Evolutionary conservation across 805 yeast species (phyloP).

Genomic region (Wickerhamiella galacta): DNA sequence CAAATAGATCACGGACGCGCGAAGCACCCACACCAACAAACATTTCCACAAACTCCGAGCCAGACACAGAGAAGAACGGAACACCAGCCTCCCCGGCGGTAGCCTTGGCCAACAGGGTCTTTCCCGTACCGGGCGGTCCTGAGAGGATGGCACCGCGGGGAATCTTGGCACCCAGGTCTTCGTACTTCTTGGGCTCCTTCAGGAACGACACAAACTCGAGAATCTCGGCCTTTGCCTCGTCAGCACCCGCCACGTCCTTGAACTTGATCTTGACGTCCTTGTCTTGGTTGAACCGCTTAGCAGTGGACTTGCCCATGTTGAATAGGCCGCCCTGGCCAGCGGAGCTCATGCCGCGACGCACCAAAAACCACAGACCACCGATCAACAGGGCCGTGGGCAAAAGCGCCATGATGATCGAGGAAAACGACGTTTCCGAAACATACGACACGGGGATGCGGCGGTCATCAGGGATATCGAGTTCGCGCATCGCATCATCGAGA

Average conservation of each 20-base stretch:
- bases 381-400: slow-evolving; percentile 79
- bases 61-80: slow-evolving; percentile 88
- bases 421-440: slow-evolving; percentile 49
- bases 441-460: slow-evolving; percentile 72
- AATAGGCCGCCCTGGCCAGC: slow-evolving; percentile 67
- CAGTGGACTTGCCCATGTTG: slow-evolving; percentile 77
- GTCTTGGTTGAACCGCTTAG: slow-evolving; percentile 81
- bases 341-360: slow-evolving; percentile 41
- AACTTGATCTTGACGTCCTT: slow-evolving; percentile 78
- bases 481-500: slow-evolving; percentile 59
- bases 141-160: slow-evolving; percentile 96
- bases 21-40: slow-evolving; percentile 99
- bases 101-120: slow-evolving; percentile 89
- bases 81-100: slow-evolving; percentile 99
- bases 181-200: slow-evolving; percentile 80
- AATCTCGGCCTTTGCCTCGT: slow-evolving; percentile 91
- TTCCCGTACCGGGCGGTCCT: slow-evolving; percentile 99
- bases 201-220: slow-evolving; percentile 94
- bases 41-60: slow-evolving; percentile 97
- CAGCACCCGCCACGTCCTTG: slow-evolving; percentile 93
- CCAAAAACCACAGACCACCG: slow-evolving; percentile 76
- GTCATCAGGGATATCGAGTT: slow-evolving; percentile 39
- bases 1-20: slow-evolving; percentile 87
- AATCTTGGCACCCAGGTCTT: slow-evolving; percentile 85
- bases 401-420: slow-evolving; percentile 50